These are phyloP conservation scores for Lentinula raphanica DNA, from an alignment of 768 basidiomycete species.

Conservation along the genomic window DNA sequence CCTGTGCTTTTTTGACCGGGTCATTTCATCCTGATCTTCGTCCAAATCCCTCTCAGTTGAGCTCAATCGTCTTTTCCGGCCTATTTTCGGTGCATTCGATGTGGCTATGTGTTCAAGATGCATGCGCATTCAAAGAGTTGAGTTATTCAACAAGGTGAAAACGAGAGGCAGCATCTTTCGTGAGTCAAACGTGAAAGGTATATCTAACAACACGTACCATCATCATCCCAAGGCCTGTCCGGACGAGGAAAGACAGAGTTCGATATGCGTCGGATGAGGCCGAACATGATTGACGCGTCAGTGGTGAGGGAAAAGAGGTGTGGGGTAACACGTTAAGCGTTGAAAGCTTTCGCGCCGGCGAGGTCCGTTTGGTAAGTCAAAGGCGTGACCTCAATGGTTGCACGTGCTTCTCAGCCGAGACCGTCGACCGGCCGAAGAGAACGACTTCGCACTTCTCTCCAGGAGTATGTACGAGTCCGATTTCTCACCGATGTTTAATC, in stretches of 20 bases:
- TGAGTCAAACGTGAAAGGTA: slow-evolving; percentile 15
- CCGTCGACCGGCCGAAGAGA: too few relatives aligned
- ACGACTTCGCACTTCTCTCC: too few relatives aligned
- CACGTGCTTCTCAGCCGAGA: background rate
- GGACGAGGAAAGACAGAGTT: slow-evolving; percentile 63
- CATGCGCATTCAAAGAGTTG: slow-evolving; percentile 4
- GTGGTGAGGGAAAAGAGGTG: background rate
- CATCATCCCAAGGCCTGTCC: slow-evolving; percentile 74
- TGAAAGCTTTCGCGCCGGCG: background rate
- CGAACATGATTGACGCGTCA: slow-evolving; percentile 45
- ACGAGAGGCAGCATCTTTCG: slow-evolving; percentile 5
- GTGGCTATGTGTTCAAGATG: slow-evolving; percentile 42
- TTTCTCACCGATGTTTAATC: too few relatives aligned
- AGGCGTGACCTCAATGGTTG: background rate
- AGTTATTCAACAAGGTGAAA: slow-evolving; percentile 13
- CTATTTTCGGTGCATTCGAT: slow-evolving; percentile 66
- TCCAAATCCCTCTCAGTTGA: slow-evolving; percentile 37
- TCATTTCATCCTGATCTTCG: slow-evolving; percentile 34
- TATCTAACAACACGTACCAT: slow-evolving; percentile 37
- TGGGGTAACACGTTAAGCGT: background rate
- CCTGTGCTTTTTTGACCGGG: slow-evolving; percentile 40
- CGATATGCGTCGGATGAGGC: slow-evolving; percentile 66
- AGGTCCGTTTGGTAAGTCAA: background rate
- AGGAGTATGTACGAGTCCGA: too few relatives aligned
- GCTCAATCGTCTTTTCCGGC: slow-evolving; percentile 63